Evolutionary conservation across 1,284 basidiomycete species (phyloP), one percentile per base, ranked within the genome.

Genomic region (Apiotrichum sp.): DNA sequence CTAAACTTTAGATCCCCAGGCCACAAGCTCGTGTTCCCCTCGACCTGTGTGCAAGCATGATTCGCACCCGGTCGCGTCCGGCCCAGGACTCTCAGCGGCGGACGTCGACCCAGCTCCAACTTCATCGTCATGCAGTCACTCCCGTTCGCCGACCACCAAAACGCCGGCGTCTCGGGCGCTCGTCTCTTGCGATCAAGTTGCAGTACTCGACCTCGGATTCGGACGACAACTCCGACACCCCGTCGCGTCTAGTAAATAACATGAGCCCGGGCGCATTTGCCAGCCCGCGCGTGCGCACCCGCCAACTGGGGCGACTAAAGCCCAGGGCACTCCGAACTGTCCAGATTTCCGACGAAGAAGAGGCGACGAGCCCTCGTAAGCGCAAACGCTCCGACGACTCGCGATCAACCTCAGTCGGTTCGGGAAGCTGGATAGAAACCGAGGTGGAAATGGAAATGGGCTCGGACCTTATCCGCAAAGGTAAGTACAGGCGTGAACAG

Each of bases 391-490:
- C 55, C 6, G 58, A 56, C 9, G 40, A 43, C 11, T 45, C 44
- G 31, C 44, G 10, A 1, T 31, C 34, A 7, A 48, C 47, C 9
- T 46, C 53, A 6, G 44, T 29, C 29, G 29, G 42, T 7, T 61
- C 62, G 4, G 64, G 63, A 3, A 71, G 70, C 48, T 74, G 71
- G 70, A 50, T 69, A 1, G 70, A 72, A 47, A 66, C 69, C 16
- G 65, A 67, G 22, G 65, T 65, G 38, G 67, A 68, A 34, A 64
- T 67, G 47, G 67, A 68, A 35, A 64, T 67, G 45, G 47, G 9
- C 51, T 66, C 69, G 6, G 69, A 76, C 32, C 70, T 69, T 49
- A 75, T 74, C 11, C 72, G 65, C 6, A 71, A 76, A 43, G 69
- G 74, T 75, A 56, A 56, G 69, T 62, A 45, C 29, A n/a, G n/a